Evolutionary conservation across 2,329 filamentous ascomycete species (phyloP), one percentile per base, ranked within the genome.

Genomic region (Sarocladium brachiariae): DNA sequence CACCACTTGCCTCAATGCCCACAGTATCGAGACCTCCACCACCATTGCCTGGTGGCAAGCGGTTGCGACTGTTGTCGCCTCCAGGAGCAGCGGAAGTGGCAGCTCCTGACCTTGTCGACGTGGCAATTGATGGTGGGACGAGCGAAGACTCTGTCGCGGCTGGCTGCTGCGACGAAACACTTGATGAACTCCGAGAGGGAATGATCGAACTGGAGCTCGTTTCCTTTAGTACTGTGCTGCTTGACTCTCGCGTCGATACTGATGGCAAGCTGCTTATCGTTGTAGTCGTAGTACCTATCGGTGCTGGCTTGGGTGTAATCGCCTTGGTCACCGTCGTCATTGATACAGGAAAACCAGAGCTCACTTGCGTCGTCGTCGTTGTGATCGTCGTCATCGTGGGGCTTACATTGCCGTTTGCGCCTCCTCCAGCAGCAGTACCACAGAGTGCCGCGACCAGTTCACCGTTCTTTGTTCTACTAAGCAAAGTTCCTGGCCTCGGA

Each of bases 361-460:
- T 19, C 18, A 37, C 7, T 18, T 8, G 46, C 19, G 31, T 37
- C 16, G 46, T 24, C 6, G 30, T 34, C 14, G 45, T 34, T 4
- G n/a, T 48, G 10, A 27, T 35, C 5, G 27, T 13, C 13, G 31
- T 35, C 21, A 31, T 37, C 30, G 14, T 16, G 33, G 18, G 45
- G 5, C 19, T 3, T 21, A 9, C 27, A 8, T 33, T 31, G 18
- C 25, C 31, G 3, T 37, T 14, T 21, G 14, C 46, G 19, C 37
- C 27, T 16, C 6, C 39, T 6, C n/a, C n/a, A n/a, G 39, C 13
- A 10, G 5, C 7, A 30, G 43, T 16, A 37, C 46, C 46, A 27
- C 46, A 49, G 6, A 49, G 13, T 16, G 46, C 46, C 18, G 31
- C 31, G 18, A 49, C 46, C 11, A 49, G 31, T n/a, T 49, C 46